Evolutionary conservation across 805 yeast genomes (phyloP), one percentile per base, ranked within the genome.

Genomic region (Candida krabiensis): DNA sequence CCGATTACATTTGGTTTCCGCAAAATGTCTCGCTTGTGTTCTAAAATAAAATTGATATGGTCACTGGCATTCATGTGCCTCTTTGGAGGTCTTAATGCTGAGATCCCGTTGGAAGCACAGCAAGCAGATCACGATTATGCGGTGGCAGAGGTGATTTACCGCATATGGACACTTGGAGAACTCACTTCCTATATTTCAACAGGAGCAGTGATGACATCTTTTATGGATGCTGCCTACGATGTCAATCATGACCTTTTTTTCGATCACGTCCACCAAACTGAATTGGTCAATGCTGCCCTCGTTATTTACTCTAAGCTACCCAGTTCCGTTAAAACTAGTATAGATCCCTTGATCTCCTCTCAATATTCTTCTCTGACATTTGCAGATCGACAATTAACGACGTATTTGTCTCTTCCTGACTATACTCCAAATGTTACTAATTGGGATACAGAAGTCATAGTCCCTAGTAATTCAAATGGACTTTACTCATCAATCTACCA

Each of bases 381-480:
- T n/a, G 32, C 27, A 11, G 38, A 39, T 24, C 18, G 28, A 7
- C 24, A n/a, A 19, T 22, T 39, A 12, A 27, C 38, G 3, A 23
- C 28, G 2, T 16, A 30, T 6, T 15, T 31, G 21, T 21, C 33
- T 1, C 35, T 26, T 28, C 36, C 36, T 3, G 17, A 32, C 23
- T n/a, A 25, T 4, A 27, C 35, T 8, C 33, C 36, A 3, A 13
- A 28, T 5, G 12, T 18, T 19, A 18, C 32, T 13, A 8, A 9
- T 7, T 39, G 36, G 35, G 40, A 41, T 19, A 41, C 46, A 8
- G 46, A 41, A 17, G 31, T 41, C 9, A 37, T 41, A 21, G 34
- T 41, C 13, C 39, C 38, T 6, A 24, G 23, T 14, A 28, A 34
- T 24, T 27, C 29, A 16, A 27, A 35, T n/a, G 33, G 31, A 4